Base-by-base conservation (phyloP, 441 rosid genomes). In the Flueggea neowawraea region DNA sequence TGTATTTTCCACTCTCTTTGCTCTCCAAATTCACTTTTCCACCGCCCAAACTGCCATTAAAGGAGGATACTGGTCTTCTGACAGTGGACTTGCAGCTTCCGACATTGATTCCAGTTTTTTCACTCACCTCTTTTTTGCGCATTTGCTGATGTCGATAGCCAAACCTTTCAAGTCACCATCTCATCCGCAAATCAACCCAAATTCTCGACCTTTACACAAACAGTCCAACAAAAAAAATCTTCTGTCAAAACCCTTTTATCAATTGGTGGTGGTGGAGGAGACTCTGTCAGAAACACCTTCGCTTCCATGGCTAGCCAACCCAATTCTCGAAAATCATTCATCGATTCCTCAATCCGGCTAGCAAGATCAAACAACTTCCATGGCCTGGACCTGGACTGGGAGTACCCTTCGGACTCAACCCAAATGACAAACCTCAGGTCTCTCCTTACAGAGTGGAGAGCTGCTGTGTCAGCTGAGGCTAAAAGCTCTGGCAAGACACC, bases 331-430 rank as follows among this genome's bases (percentile, higher is more conserved):
- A 64, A 63, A 55, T 33, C 71, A 6, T 80, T 80, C 65, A 77
- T 82, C 2, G 68, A 71, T 47, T 78, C 87, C 10, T 69, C 84
- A 0, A 75, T 82, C 32, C 45, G 7, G 2, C 4, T 78, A 55
- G 82, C 84, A 6, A 41, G 82, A 49, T 53, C 66, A 6, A 48
- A 70, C 47, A 70, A 68, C 17, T 82, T 79, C 15, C 61, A 70
- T n/a, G 87, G 84, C 33, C 75, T 73, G 0, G 83, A 82, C 56
- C 76, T 82, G 13, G 78, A 80, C 47, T 80, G 80, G 82, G 78
- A 82, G 55, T 69, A 61, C 60, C 87, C 82, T 14, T 10, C 67
- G 2, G 33, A 57, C 14, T 11, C 55, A 0, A 59, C 65, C 0
- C 54, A 64, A 31, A 80, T 77, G 84, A 36, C 59, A 13, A 64